phyloP scores from a whole-genome alignment of 768 basidiomycete genomes.

The Xerocomus brunneocitrinus region DNA sequence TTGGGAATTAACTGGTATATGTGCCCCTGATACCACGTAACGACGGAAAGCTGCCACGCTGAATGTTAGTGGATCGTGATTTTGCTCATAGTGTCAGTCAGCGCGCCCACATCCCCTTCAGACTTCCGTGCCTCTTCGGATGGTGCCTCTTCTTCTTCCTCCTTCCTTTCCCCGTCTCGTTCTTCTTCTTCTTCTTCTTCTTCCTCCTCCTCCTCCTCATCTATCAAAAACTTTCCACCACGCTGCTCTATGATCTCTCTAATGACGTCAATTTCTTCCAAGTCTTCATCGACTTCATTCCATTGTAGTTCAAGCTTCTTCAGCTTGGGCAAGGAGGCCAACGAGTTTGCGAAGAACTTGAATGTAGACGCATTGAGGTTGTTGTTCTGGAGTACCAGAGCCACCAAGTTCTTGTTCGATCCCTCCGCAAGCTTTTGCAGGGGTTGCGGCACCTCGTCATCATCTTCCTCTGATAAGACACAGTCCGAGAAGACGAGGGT shows the following conservation, averaged over 20 bases:
- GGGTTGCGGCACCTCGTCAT: conserved; percentile 72
- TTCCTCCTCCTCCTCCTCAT: conserved; percentile 76
- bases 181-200: conserved; percentile 61
- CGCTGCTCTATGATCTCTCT: conserved; percentile 53
- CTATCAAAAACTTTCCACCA: conserved; percentile 60
- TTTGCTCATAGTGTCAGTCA: conserved; percentile 66
- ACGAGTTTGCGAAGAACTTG: conserved; percentile 58
- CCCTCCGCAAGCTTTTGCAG: conserved; percentile 60
- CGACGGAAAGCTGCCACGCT: not conserved
- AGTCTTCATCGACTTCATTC: conserved; percentile 82
- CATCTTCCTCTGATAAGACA: conserved; percentile 63
- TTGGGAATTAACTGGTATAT: conserved; percentile 21
- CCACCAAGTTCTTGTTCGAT: conserved; percentile 67
- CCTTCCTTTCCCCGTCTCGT: conserved; percentile 37
- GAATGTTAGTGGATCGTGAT: conserved; percentile 41
- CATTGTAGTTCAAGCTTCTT: conserved; percentile 81
- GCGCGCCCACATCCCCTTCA: conserved; percentile 45
- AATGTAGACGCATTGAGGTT: conserved; percentile 75
- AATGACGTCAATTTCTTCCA: conserved; percentile 49
- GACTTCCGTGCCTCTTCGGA: conserved; percentile 23
- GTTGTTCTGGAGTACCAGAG: conserved; percentile 86
- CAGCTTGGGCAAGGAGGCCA: conserved; percentile 57
- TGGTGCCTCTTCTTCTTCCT: conserved; percentile 18
- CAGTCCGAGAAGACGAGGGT: conserved; percentile 93
- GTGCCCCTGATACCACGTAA: conserved; percentile 2